Conservation (phyloP, 768 basidiomycete genomes). For the Mycena metata region DNA sequence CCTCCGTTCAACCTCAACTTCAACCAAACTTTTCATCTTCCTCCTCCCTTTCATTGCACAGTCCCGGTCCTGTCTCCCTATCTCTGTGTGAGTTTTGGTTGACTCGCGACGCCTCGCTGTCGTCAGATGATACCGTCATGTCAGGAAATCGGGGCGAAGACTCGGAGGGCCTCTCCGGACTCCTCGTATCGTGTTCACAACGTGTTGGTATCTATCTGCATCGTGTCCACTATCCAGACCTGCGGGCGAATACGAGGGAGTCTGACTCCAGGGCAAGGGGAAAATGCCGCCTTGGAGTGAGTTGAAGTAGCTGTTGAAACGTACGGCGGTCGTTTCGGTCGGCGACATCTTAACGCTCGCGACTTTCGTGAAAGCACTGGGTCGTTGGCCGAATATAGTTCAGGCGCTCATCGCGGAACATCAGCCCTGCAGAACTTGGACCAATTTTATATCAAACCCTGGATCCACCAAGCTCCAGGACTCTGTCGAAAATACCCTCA, state of each 20-base stretch:
- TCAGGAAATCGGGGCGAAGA: neutral
- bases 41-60: neutral
- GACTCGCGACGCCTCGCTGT: neutral
- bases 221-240: neutral
- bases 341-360: slow-evolving; percentile 16
- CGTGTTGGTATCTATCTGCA: slow-evolving; percentile 6
- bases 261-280: too few relatives aligned
- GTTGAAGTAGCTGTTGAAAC: neutral
- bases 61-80: neutral
- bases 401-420: slow-evolving; percentile 9
- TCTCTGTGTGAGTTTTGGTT: neutral
- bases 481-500: slow-evolving; percentile 9
- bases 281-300: too few relatives aligned
- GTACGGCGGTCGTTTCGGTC: neutral
- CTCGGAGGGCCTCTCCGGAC: neutral
- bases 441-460: slow-evolving; percentile 1
- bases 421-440: slow-evolving; percentile 9
- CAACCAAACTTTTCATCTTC: too few relatives aligned
- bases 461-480: neutral
- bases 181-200: neutral
- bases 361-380: slow-evolving; percentile 11
- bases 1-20: too few relatives aligned
- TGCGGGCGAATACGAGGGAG: too few relatives aligned
- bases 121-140: slow-evolving; percentile 1
- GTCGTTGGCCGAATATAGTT: slow-evolving; percentile 1